These are phyloP conservation scores for Candida andamanensis DNA, from an alignment of 805 yeast species.

Conservation along the genomic window DNA sequence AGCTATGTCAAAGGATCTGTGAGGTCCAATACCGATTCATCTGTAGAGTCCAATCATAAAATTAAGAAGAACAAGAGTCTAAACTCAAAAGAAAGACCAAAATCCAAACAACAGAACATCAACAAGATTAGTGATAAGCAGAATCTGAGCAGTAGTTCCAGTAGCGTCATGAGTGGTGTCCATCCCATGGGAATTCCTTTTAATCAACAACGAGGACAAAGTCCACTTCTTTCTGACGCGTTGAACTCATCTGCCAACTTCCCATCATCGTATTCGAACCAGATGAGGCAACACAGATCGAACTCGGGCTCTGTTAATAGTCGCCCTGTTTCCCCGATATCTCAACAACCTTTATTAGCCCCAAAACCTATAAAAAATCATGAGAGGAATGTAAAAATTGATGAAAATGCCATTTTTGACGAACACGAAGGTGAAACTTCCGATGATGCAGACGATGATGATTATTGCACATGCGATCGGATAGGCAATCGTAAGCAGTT, in stretches of 20 bases:
- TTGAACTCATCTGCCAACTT: slow-evolving; percentile 8
- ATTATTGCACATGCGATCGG: too few relatives aligned
- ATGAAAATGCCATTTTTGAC: slow-evolving; percentile 1
- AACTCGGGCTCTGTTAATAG: slow-evolving; percentile 17
- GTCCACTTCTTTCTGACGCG: slow-evolving; percentile 1
- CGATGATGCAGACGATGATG: background rate
- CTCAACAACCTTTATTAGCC: slow-evolving; percentile 6
- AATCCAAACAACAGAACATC: too few relatives aligned
- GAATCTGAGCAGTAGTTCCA: slow-evolving; percentile 1
- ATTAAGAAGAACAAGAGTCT: slow-evolving; percentile 6
- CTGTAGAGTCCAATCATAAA: slow-evolving; percentile 7
- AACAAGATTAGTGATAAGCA: too few relatives aligned
- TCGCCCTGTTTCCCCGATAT: slow-evolving; percentile 20
- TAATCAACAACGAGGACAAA: slow-evolving; percentile 3
- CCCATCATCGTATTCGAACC: slow-evolving; percentile 24
- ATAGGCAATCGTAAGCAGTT: too few relatives aligned
- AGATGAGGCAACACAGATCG: slow-evolving; percentile 28
- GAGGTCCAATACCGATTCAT: too few relatives aligned
- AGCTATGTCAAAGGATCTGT: too few relatives aligned
- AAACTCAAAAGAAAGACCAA: slow-evolving; percentile 9
- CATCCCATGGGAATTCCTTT: slow-evolving; percentile 8
- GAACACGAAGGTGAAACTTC: slow-evolving; percentile 1
- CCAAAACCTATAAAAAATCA: slow-evolving; percentile 3
- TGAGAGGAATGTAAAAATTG: slow-evolving; percentile 1
- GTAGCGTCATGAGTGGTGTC: slow-evolving; percentile 5